These are phyloP conservation scores for Cubamyces sp. DNA, from an alignment of 768 basidiomycete species.

Conservation along the genomic window DNA sequence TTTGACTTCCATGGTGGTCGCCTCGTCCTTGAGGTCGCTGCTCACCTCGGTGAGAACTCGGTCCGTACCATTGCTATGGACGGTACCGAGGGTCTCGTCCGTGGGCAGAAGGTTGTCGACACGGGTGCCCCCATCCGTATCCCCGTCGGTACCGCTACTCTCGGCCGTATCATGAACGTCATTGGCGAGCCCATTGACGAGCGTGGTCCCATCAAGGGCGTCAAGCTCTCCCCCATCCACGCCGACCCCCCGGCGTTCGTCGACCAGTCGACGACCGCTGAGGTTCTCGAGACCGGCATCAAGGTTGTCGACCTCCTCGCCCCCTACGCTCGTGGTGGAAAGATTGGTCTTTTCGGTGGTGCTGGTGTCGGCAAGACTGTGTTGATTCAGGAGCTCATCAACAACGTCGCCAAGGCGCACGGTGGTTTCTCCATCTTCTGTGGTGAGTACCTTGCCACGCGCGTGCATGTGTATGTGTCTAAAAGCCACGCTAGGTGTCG, in stretches of 20 bases:
- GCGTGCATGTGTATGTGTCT: neutral
- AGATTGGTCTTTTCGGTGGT: conserved; percentile 99
- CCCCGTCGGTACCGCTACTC: conserved; percentile 91
- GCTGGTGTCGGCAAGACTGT: conserved; percentile 99
- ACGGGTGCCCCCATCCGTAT: conserved; percentile 96
- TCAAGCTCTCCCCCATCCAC: conserved; percentile 91
- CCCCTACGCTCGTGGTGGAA: conserved; percentile 99
- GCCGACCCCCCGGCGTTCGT: conserved; percentile 97
- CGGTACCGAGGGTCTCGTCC: conserved; percentile 99
- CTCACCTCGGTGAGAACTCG: conserved; percentile 98
- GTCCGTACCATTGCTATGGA: conserved; percentile 99
- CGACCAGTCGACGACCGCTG: conserved; percentile 98
- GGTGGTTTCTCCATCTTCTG: conserved; percentile 99
- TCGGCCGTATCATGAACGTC: conserved; percentile 99
- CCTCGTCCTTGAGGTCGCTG: conserved; percentile 98
- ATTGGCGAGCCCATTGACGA: conserved; percentile 99
- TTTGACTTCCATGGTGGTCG: conserved; percentile 92
- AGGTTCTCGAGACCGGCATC: conserved; percentile 99
- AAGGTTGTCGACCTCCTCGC: conserved; percentile 99
- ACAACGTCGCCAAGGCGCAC: conserved; percentile 99
- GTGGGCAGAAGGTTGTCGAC: conserved; percentile 96
- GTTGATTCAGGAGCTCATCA: conserved; percentile 99
- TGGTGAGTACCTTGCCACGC: conserved; percentile 50
- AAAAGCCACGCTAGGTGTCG: conserved; percentile 67
- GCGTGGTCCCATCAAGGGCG: conserved; percentile 98